Conservation (phyloP, 805 yeast species). For the Kuraishia hungarica region DNA sequence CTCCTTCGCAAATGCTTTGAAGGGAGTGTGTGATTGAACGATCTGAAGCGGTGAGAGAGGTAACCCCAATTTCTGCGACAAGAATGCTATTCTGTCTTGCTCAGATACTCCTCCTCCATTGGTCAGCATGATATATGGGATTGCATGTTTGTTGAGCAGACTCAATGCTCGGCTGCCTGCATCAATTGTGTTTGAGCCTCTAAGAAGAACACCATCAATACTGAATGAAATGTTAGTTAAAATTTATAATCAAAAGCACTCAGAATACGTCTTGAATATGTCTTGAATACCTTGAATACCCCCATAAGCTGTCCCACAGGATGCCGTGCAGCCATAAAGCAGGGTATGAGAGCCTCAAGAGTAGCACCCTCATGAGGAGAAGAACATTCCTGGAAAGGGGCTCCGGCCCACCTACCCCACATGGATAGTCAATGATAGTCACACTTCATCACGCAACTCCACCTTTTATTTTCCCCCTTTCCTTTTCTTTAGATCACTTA, state of each 20-base stretch:
- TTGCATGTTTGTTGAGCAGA: conserved; percentile 34
- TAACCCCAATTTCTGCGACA: conserved; percentile 34
- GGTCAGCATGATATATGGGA: conserved; percentile 80
- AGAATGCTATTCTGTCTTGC: conserved; percentile 41
- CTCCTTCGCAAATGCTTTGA: conserved; percentile 45
- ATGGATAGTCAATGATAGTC: too few relatives aligned
- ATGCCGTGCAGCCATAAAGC: too few relatives aligned
- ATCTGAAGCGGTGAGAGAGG: conserved; percentile 54
- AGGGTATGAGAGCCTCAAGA: too few relatives aligned
- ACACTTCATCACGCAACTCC: too few relatives aligned
- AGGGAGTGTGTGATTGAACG: conserved; percentile 85
- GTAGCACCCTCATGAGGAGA: too few relatives aligned
- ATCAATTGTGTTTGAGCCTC: conserved; percentile 59
- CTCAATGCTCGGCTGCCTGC: conserved; percentile 14
- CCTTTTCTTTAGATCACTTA: too few relatives aligned
- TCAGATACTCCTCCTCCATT: conserved; percentile 88
- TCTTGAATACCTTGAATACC: too few relatives aligned
- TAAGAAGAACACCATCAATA: conserved; percentile 82
- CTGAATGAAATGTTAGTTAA: conserved; percentile 30
- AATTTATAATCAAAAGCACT: conserved; percentile 3
- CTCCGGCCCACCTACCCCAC: too few relatives aligned
- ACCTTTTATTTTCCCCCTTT: too few relatives aligned
- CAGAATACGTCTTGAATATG: too few relatives aligned
- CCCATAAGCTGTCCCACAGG: too few relatives aligned
- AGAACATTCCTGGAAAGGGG: too few relatives aligned